Percentiles rank a stretch among this genome's conserved stretches.
Conservation (phyloP, 345 rosid species). For the Jatropha curcas region DNA sequence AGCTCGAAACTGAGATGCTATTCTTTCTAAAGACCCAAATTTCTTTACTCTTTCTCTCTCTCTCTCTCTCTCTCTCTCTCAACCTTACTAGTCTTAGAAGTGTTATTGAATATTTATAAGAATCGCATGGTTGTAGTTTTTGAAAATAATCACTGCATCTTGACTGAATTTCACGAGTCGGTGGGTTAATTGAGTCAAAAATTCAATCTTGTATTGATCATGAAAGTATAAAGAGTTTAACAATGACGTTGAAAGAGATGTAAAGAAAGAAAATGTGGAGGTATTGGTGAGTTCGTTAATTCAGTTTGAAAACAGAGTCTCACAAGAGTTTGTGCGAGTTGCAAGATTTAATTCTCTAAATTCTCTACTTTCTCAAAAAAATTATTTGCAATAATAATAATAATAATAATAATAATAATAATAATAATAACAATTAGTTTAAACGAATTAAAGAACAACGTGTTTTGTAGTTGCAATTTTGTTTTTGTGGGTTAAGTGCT, state of each 20-base stretch:
- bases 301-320: conserved; percentile 50
- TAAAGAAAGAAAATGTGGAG: conserved; percentile 28
- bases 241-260: conserved; percentile 30
- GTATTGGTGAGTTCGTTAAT: conserved; percentile 35
- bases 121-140: conserved; percentile 39
- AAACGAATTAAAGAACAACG: conserved; percentile 43
- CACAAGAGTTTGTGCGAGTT: conserved; percentile 52
- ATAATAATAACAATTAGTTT: conserved; percentile 19
- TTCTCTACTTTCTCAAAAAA: conserved; percentile 37
- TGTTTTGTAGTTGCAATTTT: conserved; percentile 41
- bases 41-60: too few relatives aligned
- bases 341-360: conserved; percentile 55
- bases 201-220: conserved; percentile 79
- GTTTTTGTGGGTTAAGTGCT: conserved; percentile 64
- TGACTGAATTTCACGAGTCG: conserved; percentile 63
- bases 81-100: conserved; percentile 48
- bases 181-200: conserved; percentile 58
- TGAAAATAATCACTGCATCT: conserved; percentile 47
- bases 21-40: conserved; percentile 54
- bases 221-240: conserved; percentile 50
- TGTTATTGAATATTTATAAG: conserved; percentile 39
- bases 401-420: too few relatives aligned
- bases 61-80: too few relatives aligned
- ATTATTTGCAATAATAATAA: conserved; percentile 38
- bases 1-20: conserved; percentile 55